Conservation (phyloP, 1,284 basidiomycete species). For the Pseudozyma hubeiensis region DNA sequence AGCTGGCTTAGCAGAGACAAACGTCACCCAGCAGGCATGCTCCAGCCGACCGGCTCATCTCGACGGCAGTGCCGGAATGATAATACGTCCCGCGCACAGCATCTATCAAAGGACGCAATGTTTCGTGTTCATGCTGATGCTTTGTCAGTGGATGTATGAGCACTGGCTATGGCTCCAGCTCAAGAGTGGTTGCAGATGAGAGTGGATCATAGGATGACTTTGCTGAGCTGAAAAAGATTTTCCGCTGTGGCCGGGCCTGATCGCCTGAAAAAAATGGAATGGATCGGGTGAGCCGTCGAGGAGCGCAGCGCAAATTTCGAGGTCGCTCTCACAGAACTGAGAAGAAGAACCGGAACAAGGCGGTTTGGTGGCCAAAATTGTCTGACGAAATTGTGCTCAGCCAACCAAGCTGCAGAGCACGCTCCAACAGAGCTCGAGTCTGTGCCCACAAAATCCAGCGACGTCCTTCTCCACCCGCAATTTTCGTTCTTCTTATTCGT, state of each 20-base stretch:
- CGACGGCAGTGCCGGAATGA: no score
- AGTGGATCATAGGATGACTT: slow-evolving; percentile 1
- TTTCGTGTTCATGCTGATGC: no score
- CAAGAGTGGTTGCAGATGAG: not conserved
- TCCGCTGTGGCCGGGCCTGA: not conserved
- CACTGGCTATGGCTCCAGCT: no score
- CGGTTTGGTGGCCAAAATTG: not conserved
- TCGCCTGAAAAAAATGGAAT: not conserved
- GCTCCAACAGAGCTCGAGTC: not conserved
- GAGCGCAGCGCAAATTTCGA: not conserved
- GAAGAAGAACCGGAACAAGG: slow-evolving; percentile 1
- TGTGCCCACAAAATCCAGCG: not conserved
- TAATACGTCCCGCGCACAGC: no score
- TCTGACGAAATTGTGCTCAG: slow-evolving; percentile 7
- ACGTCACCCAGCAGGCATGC: no score
- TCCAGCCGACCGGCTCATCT: no score
- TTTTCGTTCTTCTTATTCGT: slow-evolving; percentile 30
- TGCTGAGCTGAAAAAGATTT: slow-evolving; percentile 32
- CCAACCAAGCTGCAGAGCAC: not conserved
- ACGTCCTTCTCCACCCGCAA: slow-evolving; percentile 32
- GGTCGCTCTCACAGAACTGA: not conserved
- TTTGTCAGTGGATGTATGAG: no score
- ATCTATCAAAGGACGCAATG: no score
- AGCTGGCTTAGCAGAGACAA: no score
- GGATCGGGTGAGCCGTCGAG: not conserved